Percentiles rank a stretch among this genome's conserved stretches.
Evolutionary conservation across 208 protist species (phyloP).

Genomic region (Leptomonas seymouri): DNA sequence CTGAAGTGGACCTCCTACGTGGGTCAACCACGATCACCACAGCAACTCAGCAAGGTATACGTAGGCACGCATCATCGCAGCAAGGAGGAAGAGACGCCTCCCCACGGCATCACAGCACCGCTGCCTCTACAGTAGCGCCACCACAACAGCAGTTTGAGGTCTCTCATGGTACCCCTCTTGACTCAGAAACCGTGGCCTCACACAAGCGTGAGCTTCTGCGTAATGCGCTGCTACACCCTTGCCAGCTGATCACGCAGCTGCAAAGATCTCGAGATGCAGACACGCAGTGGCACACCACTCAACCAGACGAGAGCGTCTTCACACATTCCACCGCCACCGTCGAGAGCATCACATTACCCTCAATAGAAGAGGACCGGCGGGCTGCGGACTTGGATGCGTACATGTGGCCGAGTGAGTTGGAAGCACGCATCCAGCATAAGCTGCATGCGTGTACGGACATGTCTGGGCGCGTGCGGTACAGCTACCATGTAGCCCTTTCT

Average conservation of each 20-base stretch:
- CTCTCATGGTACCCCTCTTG: not conserved
- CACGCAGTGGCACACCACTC: not conserved
- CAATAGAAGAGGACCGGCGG: constrained; percentile 10
- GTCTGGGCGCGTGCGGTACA: not conserved
- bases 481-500: constrained; percentile 20
- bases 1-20: not conserved
- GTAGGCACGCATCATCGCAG: not conserved
- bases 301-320: constrained; percentile 9
- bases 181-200: not conserved
- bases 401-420: constrained; percentile 45
- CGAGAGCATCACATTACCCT: not conserved
- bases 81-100: not conserved
- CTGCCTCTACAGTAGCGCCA: not conserved
- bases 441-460: constrained; percentile 27
- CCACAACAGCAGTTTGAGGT: not conserved
- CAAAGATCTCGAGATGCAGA: not conserved
- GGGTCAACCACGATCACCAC: not conserved
- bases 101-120: not conserved
- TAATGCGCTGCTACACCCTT: not conserved
- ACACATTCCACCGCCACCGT: not conserved
- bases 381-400: constrained; percentile 26
- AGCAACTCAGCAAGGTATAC: not conserved
- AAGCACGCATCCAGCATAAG: constrained; percentile 48
- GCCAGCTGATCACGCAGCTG: not conserved
- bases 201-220: constrained; percentile 1